phyloP scores from a whole-genome alignment of 176 grass and related monocot genomes.

The Triticum aestivum region IWGSC_CS_RefSeq_v2.1 NC_057799.1:285577800-285578299 shows the following conservation, averaged over 20 bases:
- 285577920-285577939: too few relatives aligned
- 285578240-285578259: conserved; percentile 79
- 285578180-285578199: conserved; percentile 12
- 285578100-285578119: conserved; percentile 14
- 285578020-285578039: conserved; percentile 19
- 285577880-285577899: too few relatives aligned
- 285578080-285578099: not conserved
- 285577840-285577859: conserved; percentile 10
- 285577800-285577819: not conserved
- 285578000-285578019: too few relatives aligned
- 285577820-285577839: not conserved
- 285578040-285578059: conserved; percentile 25
- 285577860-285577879: too few relatives aligned
- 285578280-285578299: conserved; percentile 86
- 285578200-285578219: conserved; percentile 77
- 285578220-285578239: conserved; percentile 85
- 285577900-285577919: too few relatives aligned
- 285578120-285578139: conserved; percentile 17
- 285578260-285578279: conserved; percentile 87
- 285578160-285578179: conserved; percentile 22
- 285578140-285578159: conserved; percentile 7
- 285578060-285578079: not conserved
- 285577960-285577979: too few relatives aligned
- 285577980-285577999: too few relatives aligned
- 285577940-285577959: too few relatives aligned